Evolutionary conservation across 805 yeast genomes (phyloP).

Genomic region (Huiozyma naganishii): DNA sequence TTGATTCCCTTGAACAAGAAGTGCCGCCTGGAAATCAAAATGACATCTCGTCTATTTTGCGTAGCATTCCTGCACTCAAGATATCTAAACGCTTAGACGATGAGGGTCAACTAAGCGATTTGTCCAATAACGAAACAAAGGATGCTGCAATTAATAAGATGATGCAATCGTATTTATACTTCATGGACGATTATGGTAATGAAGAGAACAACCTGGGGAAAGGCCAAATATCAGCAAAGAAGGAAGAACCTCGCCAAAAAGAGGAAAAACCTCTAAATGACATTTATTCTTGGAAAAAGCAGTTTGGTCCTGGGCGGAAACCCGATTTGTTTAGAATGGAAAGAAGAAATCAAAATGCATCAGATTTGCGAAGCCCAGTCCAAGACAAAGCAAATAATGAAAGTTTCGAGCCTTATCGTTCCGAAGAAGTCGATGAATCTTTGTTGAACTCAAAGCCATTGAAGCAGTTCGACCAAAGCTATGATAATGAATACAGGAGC

Average conservation of each 20-base stretch:
- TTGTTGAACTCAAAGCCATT: conserved; percentile 4
- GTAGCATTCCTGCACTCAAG: neutral
- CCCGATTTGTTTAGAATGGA: conserved; percentile 14
- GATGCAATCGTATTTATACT: conserved; percentile 83
- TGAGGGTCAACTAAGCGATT: conserved; percentile 7
- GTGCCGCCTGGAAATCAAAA: conserved; percentile 1
- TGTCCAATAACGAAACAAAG: conserved; percentile 8
- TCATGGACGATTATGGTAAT: conserved; percentile 71
- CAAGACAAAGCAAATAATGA: neutral
- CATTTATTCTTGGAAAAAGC: conserved; percentile 27
- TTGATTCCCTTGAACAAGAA: conserved; percentile 55
- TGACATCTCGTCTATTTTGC: neutral
- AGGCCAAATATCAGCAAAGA: conserved; percentile 19
- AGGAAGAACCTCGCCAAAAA: neutral
- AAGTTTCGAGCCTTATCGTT: neutral
- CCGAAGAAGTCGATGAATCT: conserved; percentile 4
- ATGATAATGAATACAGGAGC: neutral
- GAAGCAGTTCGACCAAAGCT: neutral
- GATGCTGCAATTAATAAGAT: conserved; percentile 58
- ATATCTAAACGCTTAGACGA: neutral
- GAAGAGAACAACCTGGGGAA: conserved; percentile 29
- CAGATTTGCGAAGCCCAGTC: neutral
- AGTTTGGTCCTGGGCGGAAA: conserved; percentile 24
- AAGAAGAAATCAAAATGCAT: neutral
- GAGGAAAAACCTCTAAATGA: neutral